phyloP scores from a whole-genome alignment of 2,329 filamentous ascomycete genomes.

The Talaromyces sp. region DNA sequence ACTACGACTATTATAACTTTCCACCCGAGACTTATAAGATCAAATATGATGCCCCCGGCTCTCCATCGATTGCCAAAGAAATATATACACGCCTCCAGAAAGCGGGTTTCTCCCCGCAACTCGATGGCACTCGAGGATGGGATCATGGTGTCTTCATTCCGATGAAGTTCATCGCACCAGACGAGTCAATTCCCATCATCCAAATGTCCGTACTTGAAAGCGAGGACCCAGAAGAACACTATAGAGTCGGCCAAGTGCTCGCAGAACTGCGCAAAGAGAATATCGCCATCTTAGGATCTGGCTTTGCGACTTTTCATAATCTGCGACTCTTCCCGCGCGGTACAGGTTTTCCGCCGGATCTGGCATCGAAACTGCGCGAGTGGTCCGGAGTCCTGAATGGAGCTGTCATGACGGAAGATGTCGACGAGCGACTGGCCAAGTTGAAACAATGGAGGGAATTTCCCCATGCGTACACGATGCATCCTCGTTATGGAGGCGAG shows the following conservation, averaged over 20 bases:
- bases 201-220: conserved; percentile 15
- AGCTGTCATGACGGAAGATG: conserved; percentile 10
- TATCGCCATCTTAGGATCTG: conserved; percentile 13
- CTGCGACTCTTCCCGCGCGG: conserved; percentile 9
- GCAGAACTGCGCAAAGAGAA: conserved; percentile 13
- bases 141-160: conserved; percentile 16
- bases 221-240: conserved; percentile 12
- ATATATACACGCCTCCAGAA: conserved; percentile 9
- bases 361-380: conserved; percentile 4
- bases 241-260: conserved; percentile 12
- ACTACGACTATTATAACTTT: conserved; percentile 15
- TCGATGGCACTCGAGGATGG: conserved; percentile 13
- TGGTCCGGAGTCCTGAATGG: conserved; percentile 12
- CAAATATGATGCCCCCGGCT: conserved; percentile 13
- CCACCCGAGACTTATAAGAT: conserved; percentile 14
- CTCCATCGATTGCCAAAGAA: conserved; percentile 10
- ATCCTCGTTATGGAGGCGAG: conserved; percentile 11
- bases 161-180: conserved; percentile 9
- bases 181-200: conserved; percentile 12
- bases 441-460: conserved; percentile 13
- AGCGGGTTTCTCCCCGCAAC: conserved; percentile 8
- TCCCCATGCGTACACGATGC: conserved; percentile 12
- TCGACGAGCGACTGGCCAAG: conserved; percentile 7
- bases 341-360: background rate
- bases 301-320: conserved; percentile 14